Evolutionary conservation across 2,329 filamentous ascomycete genomes (phyloP).

Genomic region (Fusarium goolgardi): DNA sequence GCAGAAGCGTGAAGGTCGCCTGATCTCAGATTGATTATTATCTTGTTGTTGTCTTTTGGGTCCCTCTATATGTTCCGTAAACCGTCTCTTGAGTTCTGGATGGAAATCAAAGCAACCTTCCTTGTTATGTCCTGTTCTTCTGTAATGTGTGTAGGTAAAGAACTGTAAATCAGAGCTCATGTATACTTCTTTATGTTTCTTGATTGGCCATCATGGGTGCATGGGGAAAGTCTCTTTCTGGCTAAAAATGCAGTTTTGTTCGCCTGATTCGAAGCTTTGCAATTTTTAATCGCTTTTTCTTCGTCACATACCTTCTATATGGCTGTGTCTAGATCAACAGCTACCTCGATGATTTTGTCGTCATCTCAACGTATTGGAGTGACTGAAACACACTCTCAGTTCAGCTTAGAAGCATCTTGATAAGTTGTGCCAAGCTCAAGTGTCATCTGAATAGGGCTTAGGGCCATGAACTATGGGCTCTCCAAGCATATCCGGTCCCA

Average conservation of each 20-base stretch:
- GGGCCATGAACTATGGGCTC: neutral
- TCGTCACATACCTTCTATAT: neutral
- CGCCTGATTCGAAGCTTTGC: neutral
- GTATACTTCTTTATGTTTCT: neutral
- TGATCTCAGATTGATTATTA: neutral
- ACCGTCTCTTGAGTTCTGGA: neutral
- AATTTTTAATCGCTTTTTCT: neutral
- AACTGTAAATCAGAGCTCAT: neutral
- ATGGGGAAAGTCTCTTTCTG: neutral
- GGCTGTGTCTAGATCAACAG: no score
- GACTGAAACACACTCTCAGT: neutral
- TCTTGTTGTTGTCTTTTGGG: neutral
- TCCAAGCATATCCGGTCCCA: neutral
- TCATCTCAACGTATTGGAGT: neutral
- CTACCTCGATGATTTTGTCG: neutral
- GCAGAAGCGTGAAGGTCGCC: neutral
- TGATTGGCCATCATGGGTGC: rapidly evolving
- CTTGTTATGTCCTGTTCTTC: neutral
- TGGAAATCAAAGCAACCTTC: neutral
- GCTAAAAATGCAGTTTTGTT: neutral
- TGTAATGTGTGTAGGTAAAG: neutral
- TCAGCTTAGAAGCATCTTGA: neutral
- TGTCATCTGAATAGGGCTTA: neutral
- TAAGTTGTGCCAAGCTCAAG: neutral
- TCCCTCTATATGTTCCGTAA: neutral